Percentiles rank a stretch among this genome's conserved stretches.
Conservation (phyloP, 1,284 basidiomycete species). For the Tilletia setariae region DNA sequence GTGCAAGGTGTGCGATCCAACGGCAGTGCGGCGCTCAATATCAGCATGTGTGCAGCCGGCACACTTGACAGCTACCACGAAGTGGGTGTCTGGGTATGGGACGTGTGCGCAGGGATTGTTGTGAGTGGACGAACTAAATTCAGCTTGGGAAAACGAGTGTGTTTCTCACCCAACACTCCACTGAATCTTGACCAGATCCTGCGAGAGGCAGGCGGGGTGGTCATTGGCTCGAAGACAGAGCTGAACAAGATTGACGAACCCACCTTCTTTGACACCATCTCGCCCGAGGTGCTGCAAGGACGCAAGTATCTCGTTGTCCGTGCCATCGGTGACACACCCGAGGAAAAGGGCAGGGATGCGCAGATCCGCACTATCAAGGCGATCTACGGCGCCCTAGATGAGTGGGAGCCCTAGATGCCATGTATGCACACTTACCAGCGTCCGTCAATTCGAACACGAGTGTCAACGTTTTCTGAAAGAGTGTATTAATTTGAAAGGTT, state of each 20-base stretch:
- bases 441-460: too few species aligned
- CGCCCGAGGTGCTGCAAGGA: slow-evolving; percentile 70
- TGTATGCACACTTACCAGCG: too few species aligned
- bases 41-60: slow-evolving; percentile 43
- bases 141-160: too few species aligned
- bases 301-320: slow-evolving; percentile 80
- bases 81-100: slow-evolving; percentile 53
- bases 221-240: slow-evolving; percentile 38
- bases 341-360: slow-evolving; percentile 67
- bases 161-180: neutral
- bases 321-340: slow-evolving; percentile 54
- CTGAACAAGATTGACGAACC: slow-evolving; percentile 61
- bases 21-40: slow-evolving; percentile 50
- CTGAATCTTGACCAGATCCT: too few species aligned
- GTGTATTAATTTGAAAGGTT: too few species aligned
- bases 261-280: slow-evolving; percentile 60
- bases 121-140: too few species aligned
- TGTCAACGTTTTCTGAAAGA: too few species aligned
- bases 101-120: slow-evolving; percentile 73
- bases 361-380: slow-evolving; percentile 78
- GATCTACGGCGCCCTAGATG: slow-evolving; percentile 77
- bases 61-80: slow-evolving; percentile 51
- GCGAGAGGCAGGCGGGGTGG: slow-evolving; percentile 35
- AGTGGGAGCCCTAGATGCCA: slow-evolving; percentile 59
- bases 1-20: slow-evolving; percentile 62